A percentile compares a stretch with the other conserved stretches of the same genome.
These are phyloP conservation scores for Firmiana major DNA, from an alignment of 345 rosid species.

Conservation along the genomic window DNA sequence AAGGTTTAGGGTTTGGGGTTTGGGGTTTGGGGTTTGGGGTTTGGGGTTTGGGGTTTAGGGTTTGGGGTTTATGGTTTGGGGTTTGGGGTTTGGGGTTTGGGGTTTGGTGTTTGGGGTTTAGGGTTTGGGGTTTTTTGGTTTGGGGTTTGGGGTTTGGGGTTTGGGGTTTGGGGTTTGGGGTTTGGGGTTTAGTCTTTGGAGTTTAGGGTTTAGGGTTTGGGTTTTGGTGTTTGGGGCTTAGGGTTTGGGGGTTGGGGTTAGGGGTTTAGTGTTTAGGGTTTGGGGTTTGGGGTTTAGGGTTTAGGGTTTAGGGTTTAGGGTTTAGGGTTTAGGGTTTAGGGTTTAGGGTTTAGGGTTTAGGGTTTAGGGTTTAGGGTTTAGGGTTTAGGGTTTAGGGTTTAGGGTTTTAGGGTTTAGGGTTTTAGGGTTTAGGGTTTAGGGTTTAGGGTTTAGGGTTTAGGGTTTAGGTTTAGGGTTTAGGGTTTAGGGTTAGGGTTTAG, in stretches of 20 bases:
- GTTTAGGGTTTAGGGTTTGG: not conserved
- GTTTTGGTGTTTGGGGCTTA: not conserved
- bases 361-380: conserved; percentile 8
- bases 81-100: not conserved
- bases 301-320: not conserved
- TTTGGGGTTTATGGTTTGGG: not conserved
- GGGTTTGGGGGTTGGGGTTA: not conserved
- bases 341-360: no score
- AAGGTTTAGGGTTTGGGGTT: not conserved
- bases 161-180: not conserved
- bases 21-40: not conserved
- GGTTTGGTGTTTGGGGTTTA: not conserved
- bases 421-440: not conserved
- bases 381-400: conserved; percentile 30
- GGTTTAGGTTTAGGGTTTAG: conserved; percentile 16
- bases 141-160: not conserved
- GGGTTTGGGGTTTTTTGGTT: not conserved
- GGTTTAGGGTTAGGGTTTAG: conserved; percentile 23
- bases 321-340: no score
- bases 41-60: not conserved
- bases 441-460: not conserved
- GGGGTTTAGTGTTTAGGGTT: not conserved
- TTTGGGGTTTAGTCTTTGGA: not conserved
- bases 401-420: conserved; percentile 22
- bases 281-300: not conserved